Percentiles rank a stretch among this genome's conserved stretches.
Conservation (phyloP, 2,329 filamentous ascomycete genomes). For the Aspergillus vadensis region DNA sequence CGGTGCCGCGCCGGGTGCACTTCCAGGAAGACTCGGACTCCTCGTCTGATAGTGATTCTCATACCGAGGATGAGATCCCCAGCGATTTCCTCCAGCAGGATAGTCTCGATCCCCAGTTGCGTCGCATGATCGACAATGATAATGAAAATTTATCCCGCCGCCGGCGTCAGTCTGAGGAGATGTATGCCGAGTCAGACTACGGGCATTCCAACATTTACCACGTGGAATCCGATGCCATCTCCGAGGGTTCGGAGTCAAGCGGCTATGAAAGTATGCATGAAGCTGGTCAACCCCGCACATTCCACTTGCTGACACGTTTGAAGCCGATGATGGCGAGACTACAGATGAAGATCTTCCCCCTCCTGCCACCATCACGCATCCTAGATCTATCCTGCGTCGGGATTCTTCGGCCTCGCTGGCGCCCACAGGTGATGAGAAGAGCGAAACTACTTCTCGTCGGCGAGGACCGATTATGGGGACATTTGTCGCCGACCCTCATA, state of each 20-base stretch:
- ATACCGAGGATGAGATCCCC: constrained; percentile 65
- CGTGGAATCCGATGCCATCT: constrained; percentile 48
- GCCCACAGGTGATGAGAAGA: constrained; percentile 43
- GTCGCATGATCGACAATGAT: constrained; percentile 72
- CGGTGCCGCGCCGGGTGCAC: constrained; percentile 66
- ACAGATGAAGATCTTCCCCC: constrained; percentile 60
- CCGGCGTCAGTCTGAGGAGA: constrained; percentile 40
- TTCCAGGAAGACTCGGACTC: constrained; percentile 67
- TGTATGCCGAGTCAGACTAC: constrained; percentile 43
- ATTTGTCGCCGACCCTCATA: constrained; percentile 51
- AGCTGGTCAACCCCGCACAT: constrained; percentile 25
- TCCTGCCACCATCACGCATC: constrained; percentile 51
- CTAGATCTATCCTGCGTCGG: constrained; percentile 53
- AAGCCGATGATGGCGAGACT: constrained; percentile 62
- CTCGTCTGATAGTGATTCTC: constrained; percentile 59
- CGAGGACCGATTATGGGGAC: constrained; percentile 51
- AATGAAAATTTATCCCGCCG: constrained; percentile 45
- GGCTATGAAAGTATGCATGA: constrained; percentile 61
- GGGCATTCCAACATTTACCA: constrained; percentile 46
- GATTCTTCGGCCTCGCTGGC: constrained; percentile 50
- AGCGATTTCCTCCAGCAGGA: constrained; percentile 78
- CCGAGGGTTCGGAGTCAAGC: constrained; percentile 46
- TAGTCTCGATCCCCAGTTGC: constrained; percentile 70
- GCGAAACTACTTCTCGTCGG: constrained; percentile 37
- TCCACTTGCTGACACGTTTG: constrained; percentile 47